These are phyloP conservation scores for Candida cerambycidarum DNA, from an alignment of 805 yeast species.

Conservation along the genomic window DNA sequence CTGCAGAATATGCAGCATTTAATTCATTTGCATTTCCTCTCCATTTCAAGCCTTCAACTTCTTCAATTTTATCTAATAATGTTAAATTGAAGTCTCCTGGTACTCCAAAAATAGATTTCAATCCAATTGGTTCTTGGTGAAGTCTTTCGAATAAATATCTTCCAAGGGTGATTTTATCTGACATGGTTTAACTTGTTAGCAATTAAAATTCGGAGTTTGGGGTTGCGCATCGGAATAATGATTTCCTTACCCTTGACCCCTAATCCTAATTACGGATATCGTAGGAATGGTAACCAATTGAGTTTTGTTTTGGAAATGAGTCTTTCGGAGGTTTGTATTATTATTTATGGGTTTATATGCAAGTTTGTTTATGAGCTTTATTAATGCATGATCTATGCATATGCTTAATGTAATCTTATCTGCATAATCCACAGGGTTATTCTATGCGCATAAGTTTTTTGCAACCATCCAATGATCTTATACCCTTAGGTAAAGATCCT, in stretches of 20 bases:
- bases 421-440: too few species aligned
- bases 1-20: constrained; percentile 87
- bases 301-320: too few species aligned
- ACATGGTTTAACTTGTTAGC: constrained; percentile 4
- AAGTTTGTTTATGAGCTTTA: too few species aligned
- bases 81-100: constrained; percentile 83
- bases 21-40: constrained; percentile 89
- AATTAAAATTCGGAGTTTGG: constrained; percentile 4
- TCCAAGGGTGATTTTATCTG: constrained; percentile 59
- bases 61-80: constrained; percentile 69
- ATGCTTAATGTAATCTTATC: too few species aligned
- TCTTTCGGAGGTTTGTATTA: too few species aligned
- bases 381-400: too few species aligned
- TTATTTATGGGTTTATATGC: background rate
- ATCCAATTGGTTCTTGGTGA: constrained; percentile 56
- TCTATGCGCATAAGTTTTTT: too few species aligned
- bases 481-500: too few species aligned
- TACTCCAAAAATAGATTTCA: constrained; percentile 72
- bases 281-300: too few species aligned
- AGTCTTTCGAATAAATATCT: constrained; percentile 77
- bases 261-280: background rate
- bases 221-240: constrained; percentile 1
- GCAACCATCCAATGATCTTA: too few species aligned
- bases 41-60: constrained; percentile 78
- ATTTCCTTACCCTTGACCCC: background rate